Base-by-base conservation (phyloP, 2,329 filamentous ascomycete genomes). In the Alternaria panax region DNA sequence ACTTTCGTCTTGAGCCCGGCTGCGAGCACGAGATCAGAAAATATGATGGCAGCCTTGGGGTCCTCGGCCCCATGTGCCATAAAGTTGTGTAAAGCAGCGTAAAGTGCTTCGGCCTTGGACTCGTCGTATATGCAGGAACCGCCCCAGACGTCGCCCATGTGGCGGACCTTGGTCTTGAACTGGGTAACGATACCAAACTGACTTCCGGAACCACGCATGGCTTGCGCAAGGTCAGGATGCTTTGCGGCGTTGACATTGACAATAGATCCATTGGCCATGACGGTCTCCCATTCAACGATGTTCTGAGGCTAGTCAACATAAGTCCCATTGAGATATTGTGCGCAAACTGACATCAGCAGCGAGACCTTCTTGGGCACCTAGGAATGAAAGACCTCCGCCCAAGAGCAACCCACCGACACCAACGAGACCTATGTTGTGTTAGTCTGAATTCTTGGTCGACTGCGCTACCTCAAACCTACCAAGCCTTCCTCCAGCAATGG, bases 81-180 rank as follows among this genome's bases (percentile, higher is more conserved):
- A 41, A 77, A 79, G 16, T 74, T 62, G 59, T 79, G 76, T 16
- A 79, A 62, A 6, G 73, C 74, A 27, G 65, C 66, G 57, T 72
- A 75, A n/a, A 80, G 63, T 30, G 70, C 65, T 9, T 72, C 65
- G 0, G 68, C 65, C 25, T 78, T 61, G 8, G 43, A 60, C 4
- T 45, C 57, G 25, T 63, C 67, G 61, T 80, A 81, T n/a, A 75
- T 51, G 3, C 77, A 72, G 5, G 65, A 65, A 2, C 80, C 79
- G 14, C 79, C 79, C 77, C 78, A 81, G 20, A 80, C 72, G 47
- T 78, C 55, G 24, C 68, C 75, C 47, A 71, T 67, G 8, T 62
- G 64, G 46, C 68, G 65, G 16, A 60, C 55, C 27, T 69, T 68
- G 53, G 67, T 52, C 12, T 65, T 71, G 50, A 66, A 72, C 34